These are phyloP conservation scores for Sophora flavescens DNA, from an alignment of 306 rosid species.

Conservation along the genomic window DNA sequence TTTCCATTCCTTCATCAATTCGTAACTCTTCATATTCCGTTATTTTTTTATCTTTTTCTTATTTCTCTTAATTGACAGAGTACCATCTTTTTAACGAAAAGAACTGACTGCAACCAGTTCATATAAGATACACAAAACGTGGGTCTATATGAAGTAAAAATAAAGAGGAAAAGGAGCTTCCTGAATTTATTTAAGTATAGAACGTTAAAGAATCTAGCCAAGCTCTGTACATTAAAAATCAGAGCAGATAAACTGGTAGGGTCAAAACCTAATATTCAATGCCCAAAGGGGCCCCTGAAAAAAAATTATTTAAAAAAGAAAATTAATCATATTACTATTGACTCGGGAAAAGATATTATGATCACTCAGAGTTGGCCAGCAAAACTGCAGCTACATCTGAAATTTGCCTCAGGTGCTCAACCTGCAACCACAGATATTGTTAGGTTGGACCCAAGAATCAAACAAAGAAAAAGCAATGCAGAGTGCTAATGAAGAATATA, in stretches of 20 bases:
- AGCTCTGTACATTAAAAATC: conserved; percentile 39
- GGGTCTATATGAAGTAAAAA: no score
- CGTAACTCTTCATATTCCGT: no score
- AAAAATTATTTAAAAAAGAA: neutral
- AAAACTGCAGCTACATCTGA: conserved; percentile 29
- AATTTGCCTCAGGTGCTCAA: conserved; percentile 43
- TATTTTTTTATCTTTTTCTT: no score
- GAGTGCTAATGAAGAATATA: neutral
- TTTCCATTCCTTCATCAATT: no score
- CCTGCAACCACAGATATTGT: conserved; percentile 52
- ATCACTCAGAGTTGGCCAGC: conserved; percentile 41
- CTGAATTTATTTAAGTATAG: neutral
- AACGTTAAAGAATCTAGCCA: conserved; percentile 13
- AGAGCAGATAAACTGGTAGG: conserved; percentile 8
- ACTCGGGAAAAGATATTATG: conserved; percentile 31
- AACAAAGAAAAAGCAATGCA: conserved; percentile 5
- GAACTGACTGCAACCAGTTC: neutral
- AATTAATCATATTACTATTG: neutral
- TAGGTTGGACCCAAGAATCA: conserved; percentile 7
- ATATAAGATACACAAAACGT: no score
- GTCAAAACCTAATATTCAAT: conserved; percentile 46
- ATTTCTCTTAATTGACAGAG: no score
- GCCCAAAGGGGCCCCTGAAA: neutral
- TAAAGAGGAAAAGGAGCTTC: neutral
- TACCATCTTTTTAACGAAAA: neutral